Percentiles rank a stretch among this genome's conserved stretches.
Conservation (phyloP, 305 asterid species). For the Ajuga reptans region DNA sequence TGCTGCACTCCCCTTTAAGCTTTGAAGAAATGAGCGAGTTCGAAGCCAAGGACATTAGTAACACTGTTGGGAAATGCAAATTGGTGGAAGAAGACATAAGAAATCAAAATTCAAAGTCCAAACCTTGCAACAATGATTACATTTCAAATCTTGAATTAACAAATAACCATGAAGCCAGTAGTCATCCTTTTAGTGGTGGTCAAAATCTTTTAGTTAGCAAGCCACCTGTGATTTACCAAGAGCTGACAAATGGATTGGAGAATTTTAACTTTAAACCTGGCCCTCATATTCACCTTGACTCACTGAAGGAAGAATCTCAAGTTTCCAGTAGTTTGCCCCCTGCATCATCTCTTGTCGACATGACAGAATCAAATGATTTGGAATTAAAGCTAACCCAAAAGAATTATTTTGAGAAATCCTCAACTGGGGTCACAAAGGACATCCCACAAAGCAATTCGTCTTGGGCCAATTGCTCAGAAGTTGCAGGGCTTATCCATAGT, state of each 20-base stretch:
- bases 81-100: slow-evolving; percentile 17
- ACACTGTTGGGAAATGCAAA: slow-evolving; percentile 21
- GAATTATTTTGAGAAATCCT: slow-evolving; percentile 20
- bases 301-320: slow-evolving; percentile 28
- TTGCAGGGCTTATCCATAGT: too few species aligned
- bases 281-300: slow-evolving; percentile 22
- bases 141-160: slow-evolving; percentile 20
- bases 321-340: slow-evolving; percentile 25
- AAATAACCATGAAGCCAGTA: slow-evolving; percentile 23
- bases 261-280: slow-evolving; percentile 28
- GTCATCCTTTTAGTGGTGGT: slow-evolving; percentile 15
- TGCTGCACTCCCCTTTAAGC: slow-evolving; percentile 25
- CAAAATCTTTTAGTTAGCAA: slow-evolving; percentile 16
- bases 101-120: slow-evolving; percentile 21
- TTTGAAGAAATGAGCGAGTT: slow-evolving; percentile 24
- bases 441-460: background rate
- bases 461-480: too few species aligned
- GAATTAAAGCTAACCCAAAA: slow-evolving; percentile 29
- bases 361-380: slow-evolving; percentile 23
- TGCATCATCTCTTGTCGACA: slow-evolving; percentile 28
- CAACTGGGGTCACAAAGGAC: slow-evolving; percentile 22
- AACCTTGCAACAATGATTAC: slow-evolving; percentile 24
- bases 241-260: slow-evolving; percentile 27
- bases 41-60: slow-evolving; percentile 19
- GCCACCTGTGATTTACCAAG: slow-evolving; percentile 23